Percentiles rank a stretch among this genome's conserved stretches.
phyloP scores from a whole-genome alignment of 1,284 basidiomycete genomes.

The Marasmius oreades region DNA sequence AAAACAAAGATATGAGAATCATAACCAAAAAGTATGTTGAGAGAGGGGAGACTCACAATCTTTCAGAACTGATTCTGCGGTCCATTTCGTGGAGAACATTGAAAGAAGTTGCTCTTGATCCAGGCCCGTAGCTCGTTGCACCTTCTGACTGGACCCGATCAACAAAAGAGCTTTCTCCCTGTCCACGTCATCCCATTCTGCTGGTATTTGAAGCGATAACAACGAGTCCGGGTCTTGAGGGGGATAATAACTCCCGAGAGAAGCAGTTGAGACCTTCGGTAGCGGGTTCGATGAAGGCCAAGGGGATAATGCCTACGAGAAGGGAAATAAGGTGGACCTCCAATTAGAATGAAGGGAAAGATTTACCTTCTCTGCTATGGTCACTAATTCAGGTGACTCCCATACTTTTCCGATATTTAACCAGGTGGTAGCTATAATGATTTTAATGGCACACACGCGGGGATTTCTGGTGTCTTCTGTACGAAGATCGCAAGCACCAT shows the following conservation, averaged over 20 bases:
- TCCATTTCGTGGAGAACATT: slow-evolving; percentile 63
- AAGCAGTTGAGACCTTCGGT: slow-evolving; percentile 24
- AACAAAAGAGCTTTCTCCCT: slow-evolving; percentile 49
- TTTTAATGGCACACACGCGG: slow-evolving; percentile 58
- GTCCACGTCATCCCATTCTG: slow-evolving; percentile 42
- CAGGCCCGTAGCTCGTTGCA: slow-evolving; percentile 64
- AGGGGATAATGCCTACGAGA: slow-evolving; percentile 34
- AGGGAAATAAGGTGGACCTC: slow-evolving; percentile 2
- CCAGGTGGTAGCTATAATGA: slow-evolving; percentile 67
- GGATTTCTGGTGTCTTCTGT: slow-evolving; percentile 38
- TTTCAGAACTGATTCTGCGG: slow-evolving; percentile 67
- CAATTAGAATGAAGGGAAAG: slow-evolving; percentile 2
- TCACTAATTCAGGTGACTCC: slow-evolving; percentile 54
- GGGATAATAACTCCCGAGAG: slow-evolving; percentile 33
- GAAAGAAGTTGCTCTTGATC: slow-evolving; percentile 53
- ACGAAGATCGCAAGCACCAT: slow-evolving; percentile 48
- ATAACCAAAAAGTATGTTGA: slow-evolving; percentile 2
- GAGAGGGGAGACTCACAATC: slow-evolving; percentile 56
- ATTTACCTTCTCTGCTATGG: slow-evolving; percentile 56
- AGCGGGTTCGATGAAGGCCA: slow-evolving; percentile 26
- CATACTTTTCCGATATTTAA: slow-evolving; percentile 68
- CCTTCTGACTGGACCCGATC: slow-evolving; percentile 45
- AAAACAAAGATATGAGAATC: neutral
- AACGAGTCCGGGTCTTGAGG: slow-evolving; percentile 34
- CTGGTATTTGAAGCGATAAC: slow-evolving; percentile 21